Evolutionary conservation across 768 basidiomycete species (phyloP).

Genomic region (Auricularia heimuer): DNA sequence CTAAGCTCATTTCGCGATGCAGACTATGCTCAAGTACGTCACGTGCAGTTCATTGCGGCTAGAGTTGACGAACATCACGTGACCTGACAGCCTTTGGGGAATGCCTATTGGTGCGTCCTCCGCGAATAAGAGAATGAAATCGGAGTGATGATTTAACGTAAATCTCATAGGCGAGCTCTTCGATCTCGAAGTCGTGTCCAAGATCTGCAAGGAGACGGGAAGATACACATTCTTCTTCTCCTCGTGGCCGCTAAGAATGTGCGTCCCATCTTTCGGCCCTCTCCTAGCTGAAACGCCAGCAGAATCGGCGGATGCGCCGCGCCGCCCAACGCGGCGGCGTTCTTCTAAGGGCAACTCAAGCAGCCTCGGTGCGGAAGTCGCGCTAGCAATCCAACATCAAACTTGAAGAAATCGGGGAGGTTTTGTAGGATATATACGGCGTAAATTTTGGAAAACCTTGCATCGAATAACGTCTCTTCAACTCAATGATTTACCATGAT

Average conservation of each 20-base stretch:
- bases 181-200: constrained; percentile 54
- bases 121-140: no score
- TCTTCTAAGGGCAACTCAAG: not conserved
- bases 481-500: no score
- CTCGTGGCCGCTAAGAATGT: constrained; percentile 69
- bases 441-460: no score
- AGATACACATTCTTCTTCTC: constrained; percentile 70
- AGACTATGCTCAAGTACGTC: not conserved
- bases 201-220: constrained; percentile 44
- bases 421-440: no score
- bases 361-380: no score
- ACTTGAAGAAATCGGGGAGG: no score
- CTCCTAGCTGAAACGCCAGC: no score
- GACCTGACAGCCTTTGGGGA: constrained; percentile 44
- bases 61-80: not conserved
- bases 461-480: no score
- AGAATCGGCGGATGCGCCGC: constrained; percentile 62
- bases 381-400: no score
- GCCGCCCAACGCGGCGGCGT: constrained; percentile 56
- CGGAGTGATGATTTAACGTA: not conserved
- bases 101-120: constrained; percentile 45
- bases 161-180: constrained; percentile 43
- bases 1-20: not conserved
- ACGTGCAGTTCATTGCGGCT: not conserved
- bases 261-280: constrained; percentile 14